Evolutionary conservation across 1,284 basidiomycete species (phyloP), one percentile per base, ranked within the genome.

Genomic region (Bondarzewia mesenterica): DNA sequence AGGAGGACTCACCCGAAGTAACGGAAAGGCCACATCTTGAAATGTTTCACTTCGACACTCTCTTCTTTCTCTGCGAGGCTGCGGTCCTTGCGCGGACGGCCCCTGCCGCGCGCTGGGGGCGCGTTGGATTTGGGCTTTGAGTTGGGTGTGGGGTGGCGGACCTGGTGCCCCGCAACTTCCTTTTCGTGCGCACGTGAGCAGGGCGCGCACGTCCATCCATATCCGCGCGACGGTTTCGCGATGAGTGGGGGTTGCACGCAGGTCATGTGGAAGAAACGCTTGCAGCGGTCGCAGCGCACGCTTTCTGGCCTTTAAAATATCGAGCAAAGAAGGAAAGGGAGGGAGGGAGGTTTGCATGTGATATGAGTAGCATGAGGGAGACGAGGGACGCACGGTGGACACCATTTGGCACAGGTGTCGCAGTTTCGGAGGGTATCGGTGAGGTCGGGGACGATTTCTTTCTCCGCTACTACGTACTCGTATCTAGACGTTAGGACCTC

Each of bases 151-250:
- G 63, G 61, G 57, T 77, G 78, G 26, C 80, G 78, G 43, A 59
- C 71, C 23, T 81, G 79, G 56, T 82, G 81, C 50, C 77, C 78
- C 56, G 90, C 88, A 26, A 94, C 89, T 60, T 91, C 85, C 59
- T 93, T 87, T 58, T 92, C 92, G 60, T 95, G 88, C 58, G 82
- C 77, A 44, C 82, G 78, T 3, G 93, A 90, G 64, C 95, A 98
- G 1, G 91, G 88, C 0, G 90, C 90, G 59, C 96, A 99, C 4
- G 92, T 93, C 95, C 95, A 99, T 27, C 91, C 93, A 68, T 97
- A 98, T 21, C 96, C 96, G 55, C 93, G 85, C 16, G 93, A 91
- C 2, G 95, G 96, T 66, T 98, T 98, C 3, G 88, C 87, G n/a
- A 78, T 70, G n/a, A 99, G 73, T 2, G 95, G 94, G 20, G 96